Percentiles rank a stretch among this genome's conserved stretches.
Conservation (phyloP, 345 rosid genomes). For the Aquilaria malaccensis region DNA sequence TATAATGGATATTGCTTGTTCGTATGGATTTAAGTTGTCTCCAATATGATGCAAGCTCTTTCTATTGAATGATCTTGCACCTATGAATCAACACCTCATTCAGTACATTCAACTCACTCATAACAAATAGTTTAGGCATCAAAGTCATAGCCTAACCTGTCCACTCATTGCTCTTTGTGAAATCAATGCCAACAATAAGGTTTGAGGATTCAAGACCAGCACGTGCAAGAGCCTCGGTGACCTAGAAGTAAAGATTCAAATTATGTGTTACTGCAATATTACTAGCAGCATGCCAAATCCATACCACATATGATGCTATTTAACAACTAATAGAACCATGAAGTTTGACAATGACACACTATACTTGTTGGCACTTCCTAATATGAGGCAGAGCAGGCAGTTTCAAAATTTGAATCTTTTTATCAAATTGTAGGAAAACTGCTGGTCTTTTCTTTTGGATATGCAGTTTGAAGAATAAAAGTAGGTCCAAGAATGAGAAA, state of each 20-base stretch:
- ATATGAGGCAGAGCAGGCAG: background rate
- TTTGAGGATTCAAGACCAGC: constrained; percentile 79
- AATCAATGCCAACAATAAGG: constrained; percentile 63
- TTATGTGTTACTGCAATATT: too few relatives aligned
- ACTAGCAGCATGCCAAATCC: too few relatives aligned
- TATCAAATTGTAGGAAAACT: too few relatives aligned
- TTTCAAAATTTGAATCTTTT: background rate
- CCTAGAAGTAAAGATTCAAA: constrained; percentile 25
- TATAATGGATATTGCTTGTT: constrained; percentile 51
- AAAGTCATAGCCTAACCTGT: constrained; percentile 26
- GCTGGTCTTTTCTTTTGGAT: background rate
- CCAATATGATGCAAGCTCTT: constrained; percentile 44
- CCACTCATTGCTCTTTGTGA: constrained; percentile 79
- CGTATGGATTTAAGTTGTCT: constrained; percentile 40
- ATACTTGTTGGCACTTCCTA: background rate
- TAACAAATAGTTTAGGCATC: too few relatives aligned
- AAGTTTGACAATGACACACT: too few relatives aligned
- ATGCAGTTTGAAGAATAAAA: too few relatives aligned
- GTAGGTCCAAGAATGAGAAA: too few relatives aligned
- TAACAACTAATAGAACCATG: too few relatives aligned
- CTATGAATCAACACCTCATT: constrained; percentile 17
- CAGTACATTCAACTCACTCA: constrained; percentile 3
- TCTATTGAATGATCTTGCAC: constrained; percentile 42
- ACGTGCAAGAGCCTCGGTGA: constrained; percentile 54
- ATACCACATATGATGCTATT: too few relatives aligned